phyloP scores from a whole-genome alignment of 805 yeast genomes.

The Starmerella davenportii region DNA sequence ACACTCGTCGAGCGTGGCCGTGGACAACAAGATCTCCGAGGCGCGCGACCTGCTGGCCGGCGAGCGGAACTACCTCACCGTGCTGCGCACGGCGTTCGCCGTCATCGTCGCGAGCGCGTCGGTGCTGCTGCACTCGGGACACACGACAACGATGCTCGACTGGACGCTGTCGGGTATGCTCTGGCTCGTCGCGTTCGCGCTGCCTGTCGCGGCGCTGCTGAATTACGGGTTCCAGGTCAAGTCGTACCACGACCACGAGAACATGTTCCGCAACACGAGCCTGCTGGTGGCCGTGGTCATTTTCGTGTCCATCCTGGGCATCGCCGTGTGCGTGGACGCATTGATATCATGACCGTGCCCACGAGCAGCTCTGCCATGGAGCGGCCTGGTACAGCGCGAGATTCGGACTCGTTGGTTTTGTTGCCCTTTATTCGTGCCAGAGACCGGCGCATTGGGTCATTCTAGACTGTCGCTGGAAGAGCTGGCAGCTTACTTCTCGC shows the following conservation, averaged over 20 bases:
- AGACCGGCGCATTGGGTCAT: no score
- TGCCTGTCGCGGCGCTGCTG: conserved; percentile 14
- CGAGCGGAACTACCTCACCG: conserved; percentile 20
- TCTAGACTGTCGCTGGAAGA: no score
- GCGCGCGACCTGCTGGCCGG: conserved; percentile 21
- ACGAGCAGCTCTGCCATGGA: no score
- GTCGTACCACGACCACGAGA: conserved; percentile 9
- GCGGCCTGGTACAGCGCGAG: no score
- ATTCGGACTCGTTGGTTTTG: no score
- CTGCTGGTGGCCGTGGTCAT: not conserved
- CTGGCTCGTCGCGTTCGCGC: conserved; percentile 10
- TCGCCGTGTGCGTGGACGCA: not conserved
- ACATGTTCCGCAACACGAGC: not conserved
- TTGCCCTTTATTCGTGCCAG: no score
- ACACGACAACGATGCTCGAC: not conserved
- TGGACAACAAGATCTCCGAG: conserved; percentile 19
- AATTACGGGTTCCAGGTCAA: conserved; percentile 16
- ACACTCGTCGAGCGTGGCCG: no score
- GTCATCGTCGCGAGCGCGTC: conserved; percentile 19
- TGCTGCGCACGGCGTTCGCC: conserved; percentile 13
- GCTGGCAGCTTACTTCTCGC: no score
- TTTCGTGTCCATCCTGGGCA: not conserved
- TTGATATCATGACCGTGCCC: no score
- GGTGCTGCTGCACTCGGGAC: conserved; percentile 8
- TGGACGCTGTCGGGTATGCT: conserved; percentile 14